Evolutionary conservation across 257 asterid species (phyloP).

Genomic region (Buddleja alternifolia): DNA sequence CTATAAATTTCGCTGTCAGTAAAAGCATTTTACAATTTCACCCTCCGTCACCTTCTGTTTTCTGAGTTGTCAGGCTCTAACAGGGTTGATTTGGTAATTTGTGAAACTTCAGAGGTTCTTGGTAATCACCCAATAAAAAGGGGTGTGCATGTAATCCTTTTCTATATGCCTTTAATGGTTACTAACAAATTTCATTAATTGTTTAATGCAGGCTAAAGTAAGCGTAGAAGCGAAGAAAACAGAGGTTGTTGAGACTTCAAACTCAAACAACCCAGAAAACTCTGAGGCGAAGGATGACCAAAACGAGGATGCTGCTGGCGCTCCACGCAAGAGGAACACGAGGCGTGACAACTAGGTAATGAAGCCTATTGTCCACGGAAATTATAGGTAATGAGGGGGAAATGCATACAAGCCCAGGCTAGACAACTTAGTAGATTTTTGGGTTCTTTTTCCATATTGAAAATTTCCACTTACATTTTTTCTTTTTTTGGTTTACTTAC

Average conservation of each 20-base stretch:
- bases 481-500: slow-evolving; percentile 15
- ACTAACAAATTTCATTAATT: neutral
- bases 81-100: too few species aligned
- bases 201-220: slow-evolving; percentile 49
- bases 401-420: neutral
- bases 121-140: too few species aligned
- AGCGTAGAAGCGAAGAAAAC: slow-evolving; percentile 48
- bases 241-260: slow-evolving; percentile 61
- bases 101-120: too few species aligned
- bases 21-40: too few species aligned
- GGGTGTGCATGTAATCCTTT: too few species aligned
- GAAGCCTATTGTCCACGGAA: neutral
- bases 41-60: too few species aligned
- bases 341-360: slow-evolving; percentile 66
- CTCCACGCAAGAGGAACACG: slow-evolving; percentile 61
- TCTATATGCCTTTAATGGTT: neutral
- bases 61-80: too few species aligned
- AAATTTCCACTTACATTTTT: slow-evolving; percentile 28
- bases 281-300: slow-evolving; percentile 69
- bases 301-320: slow-evolving; percentile 47
- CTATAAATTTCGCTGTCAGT: too few species aligned
- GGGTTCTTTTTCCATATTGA: slow-evolving; percentile 29
- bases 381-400: slow-evolving; percentile 23
- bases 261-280: slow-evolving; percentile 45
- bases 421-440: slow-evolving; percentile 26